Percentiles rank a stretch among this genome's conserved stretches.
These are phyloP conservation scores for Aspergillus leporis DNA, from an alignment of 495 filamentous ascomycete genomes.

Conservation along the genomic window DNA sequence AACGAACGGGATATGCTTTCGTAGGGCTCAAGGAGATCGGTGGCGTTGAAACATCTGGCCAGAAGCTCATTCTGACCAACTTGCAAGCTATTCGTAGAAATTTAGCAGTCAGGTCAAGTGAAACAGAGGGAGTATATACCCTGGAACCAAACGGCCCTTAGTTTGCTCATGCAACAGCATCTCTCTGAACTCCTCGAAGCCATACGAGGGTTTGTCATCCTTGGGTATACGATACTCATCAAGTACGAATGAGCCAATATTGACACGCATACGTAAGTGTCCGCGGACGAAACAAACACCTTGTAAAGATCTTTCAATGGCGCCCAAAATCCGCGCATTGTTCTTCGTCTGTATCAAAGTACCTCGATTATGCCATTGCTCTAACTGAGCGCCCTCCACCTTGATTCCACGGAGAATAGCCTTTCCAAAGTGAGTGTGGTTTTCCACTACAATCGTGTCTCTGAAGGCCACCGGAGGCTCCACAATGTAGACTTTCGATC, in stretches of 20 bases:
- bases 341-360: conserved; percentile 27
- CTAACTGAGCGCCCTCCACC: conserved; percentile 5
- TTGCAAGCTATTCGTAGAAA: conserved; percentile 24
- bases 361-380: conserved; percentile 17
- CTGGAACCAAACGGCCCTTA: conserved; percentile 38
- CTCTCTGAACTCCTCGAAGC: conserved; percentile 49
- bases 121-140: conserved; percentile 28
- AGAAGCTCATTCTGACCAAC: conserved; percentile 27
- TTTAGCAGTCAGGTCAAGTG: neutral
- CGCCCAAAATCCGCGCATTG: conserved; percentile 23
- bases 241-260: conserved; percentile 56
- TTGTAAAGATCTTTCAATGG: conserved; percentile 31
- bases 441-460: conserved; percentile 19
- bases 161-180: conserved; percentile 44
- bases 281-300: conserved; percentile 36
- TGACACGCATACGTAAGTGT: conserved; percentile 54
- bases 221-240: conserved; percentile 40
- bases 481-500: conserved; percentile 39
- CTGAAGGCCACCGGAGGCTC: conserved; percentile 35
- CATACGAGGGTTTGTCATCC: conserved; percentile 34
- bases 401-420: conserved; percentile 14
- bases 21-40: conserved; percentile 49
- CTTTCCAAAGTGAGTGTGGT: conserved; percentile 16
- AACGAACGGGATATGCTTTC: conserved; percentile 36
- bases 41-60: conserved; percentile 27